Base-by-base conservation (phyloP, 2,329 filamentous ascomycete species). In the Dactylellina haptotyla region DNA sequence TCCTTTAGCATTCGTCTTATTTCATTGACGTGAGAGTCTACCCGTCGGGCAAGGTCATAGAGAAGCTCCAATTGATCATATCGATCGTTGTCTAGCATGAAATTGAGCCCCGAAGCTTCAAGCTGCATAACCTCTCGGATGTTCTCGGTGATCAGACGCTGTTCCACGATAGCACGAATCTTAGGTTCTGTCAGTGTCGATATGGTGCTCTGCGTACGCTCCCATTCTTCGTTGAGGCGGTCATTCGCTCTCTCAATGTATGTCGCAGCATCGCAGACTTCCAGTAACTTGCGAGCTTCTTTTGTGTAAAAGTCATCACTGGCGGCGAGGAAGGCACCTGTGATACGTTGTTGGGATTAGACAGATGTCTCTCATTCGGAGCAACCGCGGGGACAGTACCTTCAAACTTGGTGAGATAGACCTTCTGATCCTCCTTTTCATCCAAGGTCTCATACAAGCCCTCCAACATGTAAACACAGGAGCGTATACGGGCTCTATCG, bases 31-130 rank as follows among this genome's bases (percentile, higher is more conserved):
- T 89, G 88, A 0, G 83, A 80, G 77, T 98, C 93, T 0, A 97
- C 90, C 32, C 92, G 86, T 8, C 86, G 83, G 63, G 96, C 90
- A 1, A 98, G 85, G 16, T 88, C 85, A 80, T 95, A 98, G 2
- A 98, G 84, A 54, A 93, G 88, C n/a, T 85, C 84, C 8, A 99
- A 83, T 77, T 96, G 93, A 2, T 90, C 87, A 32, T 90, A 78
- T 75, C 90, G 88, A 80, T 97, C 90, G 77, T 97, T 93, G 80
- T 97, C 91, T 54, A 98, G 88, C 94, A 99, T 98, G 79, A 88
- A 88, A 75, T 87, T 88, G 43, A 97, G 85, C 0, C 95, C 95
- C 75, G 90, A 97, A 4, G 87, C 87, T 77, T 97, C 92, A 81
- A 97, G 88, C 53, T 89, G 87, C 72, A 98, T 85, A 61, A 99